Base-by-base conservation (phyloP, 1,284 basidiomycete species). In the Coniophora puteana region DNA sequence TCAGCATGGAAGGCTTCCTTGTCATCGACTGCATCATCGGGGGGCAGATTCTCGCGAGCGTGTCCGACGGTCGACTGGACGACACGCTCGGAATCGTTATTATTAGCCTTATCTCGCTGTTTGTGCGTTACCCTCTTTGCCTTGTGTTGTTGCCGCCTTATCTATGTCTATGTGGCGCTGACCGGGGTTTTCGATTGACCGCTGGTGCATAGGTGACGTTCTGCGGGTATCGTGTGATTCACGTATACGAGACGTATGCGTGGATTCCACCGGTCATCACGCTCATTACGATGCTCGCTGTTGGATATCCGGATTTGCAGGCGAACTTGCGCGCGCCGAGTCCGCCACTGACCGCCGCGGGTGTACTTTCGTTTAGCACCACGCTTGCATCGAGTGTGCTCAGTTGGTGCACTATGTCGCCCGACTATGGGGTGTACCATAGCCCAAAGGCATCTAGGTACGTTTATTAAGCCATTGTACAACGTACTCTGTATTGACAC, bases 41-140 rank as follows among this genome's bases (percentile, higher is more conserved):
- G 5, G 88, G 85, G 0, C 85, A 89, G 56, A 76, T 80, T 1
- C 63, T 90, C 30, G 74, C 78, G 3, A 74, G 78, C 25, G 76
- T 80, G 7, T 82, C 76, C 30, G 56, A 61, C 14, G 65, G 66
- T 40, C n/a, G n/a, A n/a, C 51, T 79, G 13, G 51, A 69, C 43
- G 71, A 71, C 33, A 71, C 75, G 0, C 41, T 87, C 5, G 90
- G 90, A 1, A 92, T 93, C 46, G 82, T 89, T 13, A 82, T 93
- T 42, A 84, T 91, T 21, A 69, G 77, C 2, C 45, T 86, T 20
- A 72, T 89, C 23, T 78, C 83, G 1, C 67, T 92, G 18, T 66
- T 72, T 23, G 76, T 88, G 28, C 55, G 70, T 51, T 14, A 21
- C 18, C 13, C 17, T 10, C 31, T 13, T 13, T 44, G 20, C 22